Conservation (phyloP, 2,329 filamentous ascomycete genomes). For the Achaetomium macrosporum region DNA sequence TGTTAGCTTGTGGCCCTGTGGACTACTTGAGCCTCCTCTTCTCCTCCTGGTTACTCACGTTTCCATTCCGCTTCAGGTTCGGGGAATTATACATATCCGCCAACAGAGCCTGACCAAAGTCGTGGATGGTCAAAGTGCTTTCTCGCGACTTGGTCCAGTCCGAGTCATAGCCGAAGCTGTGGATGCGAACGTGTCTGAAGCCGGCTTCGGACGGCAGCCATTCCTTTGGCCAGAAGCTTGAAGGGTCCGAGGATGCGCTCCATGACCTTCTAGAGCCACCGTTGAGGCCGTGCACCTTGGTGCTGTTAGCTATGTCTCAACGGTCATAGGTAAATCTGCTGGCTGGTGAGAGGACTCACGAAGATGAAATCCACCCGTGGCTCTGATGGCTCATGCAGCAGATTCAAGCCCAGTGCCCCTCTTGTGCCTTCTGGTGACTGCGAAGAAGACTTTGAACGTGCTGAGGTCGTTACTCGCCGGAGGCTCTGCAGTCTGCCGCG, state of each 20-base stretch:
- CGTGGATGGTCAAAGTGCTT: not conserved
- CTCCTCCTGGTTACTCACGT: not conserved
- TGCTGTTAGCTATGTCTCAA: too few species aligned
- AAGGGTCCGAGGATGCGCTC: not conserved
- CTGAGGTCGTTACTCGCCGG: not conserved
- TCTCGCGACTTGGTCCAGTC: not conserved
- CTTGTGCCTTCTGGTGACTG: not conserved
- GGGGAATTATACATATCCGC: not conserved
- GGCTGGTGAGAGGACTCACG: not conserved
- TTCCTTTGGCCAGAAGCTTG: not conserved
- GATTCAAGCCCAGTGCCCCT: not conserved
- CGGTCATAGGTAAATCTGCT: not conserved
- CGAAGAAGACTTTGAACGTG: not conserved
- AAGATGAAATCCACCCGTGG: not conserved
- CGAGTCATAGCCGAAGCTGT: not conserved
- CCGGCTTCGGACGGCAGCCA: not conserved
- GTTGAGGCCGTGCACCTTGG: not conserved
- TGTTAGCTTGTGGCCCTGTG: not conserved
- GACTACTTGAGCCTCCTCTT: not conserved
- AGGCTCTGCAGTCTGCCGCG: not conserved
- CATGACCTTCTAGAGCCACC: not conserved
- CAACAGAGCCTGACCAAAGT: not conserved
- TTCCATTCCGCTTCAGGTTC: not conserved
- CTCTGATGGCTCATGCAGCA: not conserved
- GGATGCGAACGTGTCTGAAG: not conserved